phyloP scores from a whole-genome alignment of 2,329 filamentous ascomycete species.

The Aureobasidium sp. region DNA sequence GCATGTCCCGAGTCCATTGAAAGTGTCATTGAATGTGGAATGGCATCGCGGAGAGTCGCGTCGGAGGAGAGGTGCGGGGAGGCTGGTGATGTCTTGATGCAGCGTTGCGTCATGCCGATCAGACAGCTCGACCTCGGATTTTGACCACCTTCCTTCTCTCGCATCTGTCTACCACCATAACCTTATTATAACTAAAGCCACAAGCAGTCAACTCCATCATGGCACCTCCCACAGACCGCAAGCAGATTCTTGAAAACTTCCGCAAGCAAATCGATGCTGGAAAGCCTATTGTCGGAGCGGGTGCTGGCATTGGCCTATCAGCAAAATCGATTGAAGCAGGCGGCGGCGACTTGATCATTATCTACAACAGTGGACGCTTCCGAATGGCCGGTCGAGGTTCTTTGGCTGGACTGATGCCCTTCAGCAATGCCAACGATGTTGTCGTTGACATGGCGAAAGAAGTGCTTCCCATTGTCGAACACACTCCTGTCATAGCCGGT shows the following conservation, averaged over 20 bases:
- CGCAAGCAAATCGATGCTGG: constrained; percentile 48
- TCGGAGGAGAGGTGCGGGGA: constrained; percentile 5
- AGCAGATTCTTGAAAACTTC: constrained; percentile 51
- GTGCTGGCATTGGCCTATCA: constrained; percentile 62
- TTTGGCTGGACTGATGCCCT: constrained; percentile 63
- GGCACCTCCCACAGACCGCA: constrained; percentile 51
- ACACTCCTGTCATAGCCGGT: constrained; percentile 61
- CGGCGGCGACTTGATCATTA: constrained; percentile 61
- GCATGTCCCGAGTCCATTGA: background rate
- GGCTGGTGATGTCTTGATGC: constrained; percentile 5
- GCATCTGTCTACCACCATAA: background rate
- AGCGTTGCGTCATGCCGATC: constrained; percentile 12
- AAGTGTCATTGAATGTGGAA: background rate
- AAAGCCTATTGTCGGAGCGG: constrained; percentile 59
- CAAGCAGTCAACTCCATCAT: constrained; percentile 31
- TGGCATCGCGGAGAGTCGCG: background rate
- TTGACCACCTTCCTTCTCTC: background rate
- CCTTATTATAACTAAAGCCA: too few species aligned
- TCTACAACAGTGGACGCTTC: constrained; percentile 67
- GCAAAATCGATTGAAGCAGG: constrained; percentile 65
- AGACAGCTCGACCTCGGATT: background rate
- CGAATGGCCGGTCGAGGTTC: constrained; percentile 67
- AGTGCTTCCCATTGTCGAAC: constrained; percentile 57
- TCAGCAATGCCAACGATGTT: constrained; percentile 63
- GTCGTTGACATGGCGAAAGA: constrained; percentile 64